Evolutionary conservation across 1,139 yeast species (phyloP).

Genomic region (Candida pseudoviswanathii): DNA sequence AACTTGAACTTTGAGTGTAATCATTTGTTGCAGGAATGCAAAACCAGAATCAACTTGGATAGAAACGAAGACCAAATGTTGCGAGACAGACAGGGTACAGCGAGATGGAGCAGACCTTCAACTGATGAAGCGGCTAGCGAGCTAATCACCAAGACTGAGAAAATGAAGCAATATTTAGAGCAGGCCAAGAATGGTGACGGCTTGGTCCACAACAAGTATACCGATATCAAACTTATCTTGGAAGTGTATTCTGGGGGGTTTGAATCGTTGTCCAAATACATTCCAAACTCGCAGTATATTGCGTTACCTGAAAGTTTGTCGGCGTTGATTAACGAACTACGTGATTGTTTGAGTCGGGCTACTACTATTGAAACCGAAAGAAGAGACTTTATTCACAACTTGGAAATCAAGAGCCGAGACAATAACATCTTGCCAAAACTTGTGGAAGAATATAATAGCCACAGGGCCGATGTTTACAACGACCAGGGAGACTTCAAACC

Average conservation of each 20-base stretch:
- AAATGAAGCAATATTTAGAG: slow-evolving; percentile 49
- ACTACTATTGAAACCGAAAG: slow-evolving; percentile 33
- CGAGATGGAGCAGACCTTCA: slow-evolving; percentile 49
- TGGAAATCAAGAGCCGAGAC: slow-evolving; percentile 49
- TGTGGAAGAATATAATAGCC: slow-evolving; percentile 44
- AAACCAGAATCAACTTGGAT: slow-evolving; percentile 51
- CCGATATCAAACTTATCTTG: slow-evolving; percentile 44
- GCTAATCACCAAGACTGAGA: slow-evolving; percentile 40
- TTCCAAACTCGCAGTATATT: slow-evolving; percentile 53
- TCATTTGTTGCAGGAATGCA: slow-evolving; percentile 45
- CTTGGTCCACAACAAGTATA: slow-evolving; percentile 45
- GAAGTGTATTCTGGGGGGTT: slow-evolving; percentile 47
- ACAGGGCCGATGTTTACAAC: slow-evolving; percentile 20
- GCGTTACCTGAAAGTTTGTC: slow-evolving; percentile 44
- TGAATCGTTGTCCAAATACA: slow-evolving; percentile 39
- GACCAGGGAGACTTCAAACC: slow-evolving; percentile 26
- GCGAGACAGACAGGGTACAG: slow-evolving; percentile 48
- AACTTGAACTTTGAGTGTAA: slow-evolving; percentile 42
- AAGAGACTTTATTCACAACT: slow-evolving; percentile 38
- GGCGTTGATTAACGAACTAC: slow-evolving; percentile 40
- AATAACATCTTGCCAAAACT: slow-evolving; percentile 55
- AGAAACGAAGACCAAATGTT: slow-evolving; percentile 56
- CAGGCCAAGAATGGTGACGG: slow-evolving; percentile 69
- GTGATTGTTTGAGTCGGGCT: slow-evolving; percentile 36
- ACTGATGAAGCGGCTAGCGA: slow-evolving; percentile 42